These are phyloP conservation scores for Colletotrichum chrysophilum DNA, from an alignment of 2,329 filamentous ascomycete species.

Conservation along the genomic window DNA sequence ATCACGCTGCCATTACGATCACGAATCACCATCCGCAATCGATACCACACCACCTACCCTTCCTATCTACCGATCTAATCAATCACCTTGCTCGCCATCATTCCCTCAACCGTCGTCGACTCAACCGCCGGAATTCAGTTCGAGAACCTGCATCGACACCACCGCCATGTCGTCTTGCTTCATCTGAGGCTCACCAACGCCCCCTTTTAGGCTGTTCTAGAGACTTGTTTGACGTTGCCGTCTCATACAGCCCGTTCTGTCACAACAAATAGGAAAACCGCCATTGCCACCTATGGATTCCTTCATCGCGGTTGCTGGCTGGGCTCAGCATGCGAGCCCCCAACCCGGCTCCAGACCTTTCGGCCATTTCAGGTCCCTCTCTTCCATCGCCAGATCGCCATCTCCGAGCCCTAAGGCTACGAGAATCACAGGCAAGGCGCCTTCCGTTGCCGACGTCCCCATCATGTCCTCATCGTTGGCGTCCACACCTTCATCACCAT, in stretches of 20 bases:
- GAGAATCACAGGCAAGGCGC: slow-evolving; percentile 41
- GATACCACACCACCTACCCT: background rate
- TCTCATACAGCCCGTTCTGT: background rate
- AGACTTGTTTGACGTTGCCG: background rate
- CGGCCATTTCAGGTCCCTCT: slow-evolving; percentile 59
- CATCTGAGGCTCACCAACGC: background rate
- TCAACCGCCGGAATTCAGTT: background rate
- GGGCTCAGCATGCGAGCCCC: slow-evolving; percentile 49
- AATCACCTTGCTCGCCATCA: background rate
- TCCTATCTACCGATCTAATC: background rate
- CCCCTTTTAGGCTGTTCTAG: background rate
- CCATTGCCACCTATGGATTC: background rate
- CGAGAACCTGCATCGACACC: background rate
- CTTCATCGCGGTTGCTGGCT: slow-evolving; percentile 60
- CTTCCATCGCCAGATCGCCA: slow-evolving; percentile 49
- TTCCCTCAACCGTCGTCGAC: background rate
- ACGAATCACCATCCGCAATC: background rate
- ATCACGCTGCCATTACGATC: background rate
- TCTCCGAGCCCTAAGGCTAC: slow-evolving; percentile 39
- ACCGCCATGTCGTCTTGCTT: slow-evolving; percentile 14
- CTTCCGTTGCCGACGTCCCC: slow-evolving; percentile 40
- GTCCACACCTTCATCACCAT: slow-evolving; percentile 30
- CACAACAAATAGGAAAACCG: background rate
- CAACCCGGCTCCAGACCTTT: slow-evolving; percentile 39
- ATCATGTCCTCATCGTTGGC: slow-evolving; percentile 43